Evolutionary conservation across 2,329 filamentous ascomycete genomes (phyloP).

Genomic region (Fusarium tanahbumbuense): DNA sequence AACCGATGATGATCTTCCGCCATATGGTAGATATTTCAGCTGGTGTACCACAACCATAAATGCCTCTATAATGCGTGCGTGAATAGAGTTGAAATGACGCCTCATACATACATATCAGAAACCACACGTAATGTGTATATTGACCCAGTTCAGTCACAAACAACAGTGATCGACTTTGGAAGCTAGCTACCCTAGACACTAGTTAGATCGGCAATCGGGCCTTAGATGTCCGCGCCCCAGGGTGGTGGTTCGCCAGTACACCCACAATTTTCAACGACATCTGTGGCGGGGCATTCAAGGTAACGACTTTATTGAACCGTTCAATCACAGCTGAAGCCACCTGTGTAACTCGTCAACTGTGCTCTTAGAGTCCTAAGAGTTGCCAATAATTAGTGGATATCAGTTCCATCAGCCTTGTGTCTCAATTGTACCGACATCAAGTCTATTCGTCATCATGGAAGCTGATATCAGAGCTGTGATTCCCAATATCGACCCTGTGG

Average conservation of each 20-base stretch:
- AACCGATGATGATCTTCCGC: no score
- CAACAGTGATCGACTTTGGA: not conserved
- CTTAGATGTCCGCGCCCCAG: constrained; percentile 19
- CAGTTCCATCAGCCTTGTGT: not conserved
- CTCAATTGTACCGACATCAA: not conserved
- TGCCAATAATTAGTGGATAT: not conserved
- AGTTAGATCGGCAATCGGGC: constrained; percentile 36
- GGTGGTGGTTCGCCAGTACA: constrained; percentile 13
- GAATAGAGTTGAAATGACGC: rapidly evolving
- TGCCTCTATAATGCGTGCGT: not conserved
- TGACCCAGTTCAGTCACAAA: not conserved
- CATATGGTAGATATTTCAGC: not conserved
- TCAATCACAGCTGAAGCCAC: constrained; percentile 15
- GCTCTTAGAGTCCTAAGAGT: not conserved
- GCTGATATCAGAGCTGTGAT: constrained; percentile 86
- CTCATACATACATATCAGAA: not conserved
- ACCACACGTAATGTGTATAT: not conserved
- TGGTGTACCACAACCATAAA: not conserved
- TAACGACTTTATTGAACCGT: constrained; percentile 32
- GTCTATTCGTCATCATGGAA: constrained; percentile 71
- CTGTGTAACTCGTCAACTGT: not conserved
- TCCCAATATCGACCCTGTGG: constrained; percentile 86
- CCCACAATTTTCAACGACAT: constrained; percentile 47
- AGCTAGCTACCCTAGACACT: constrained; percentile 19
- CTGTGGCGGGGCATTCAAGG: constrained; percentile 39